These are phyloP conservation scores for Penicillium arizonense DNA, from an alignment of 495 filamentous ascomycete genomes.

Conservation along the genomic window DNA sequence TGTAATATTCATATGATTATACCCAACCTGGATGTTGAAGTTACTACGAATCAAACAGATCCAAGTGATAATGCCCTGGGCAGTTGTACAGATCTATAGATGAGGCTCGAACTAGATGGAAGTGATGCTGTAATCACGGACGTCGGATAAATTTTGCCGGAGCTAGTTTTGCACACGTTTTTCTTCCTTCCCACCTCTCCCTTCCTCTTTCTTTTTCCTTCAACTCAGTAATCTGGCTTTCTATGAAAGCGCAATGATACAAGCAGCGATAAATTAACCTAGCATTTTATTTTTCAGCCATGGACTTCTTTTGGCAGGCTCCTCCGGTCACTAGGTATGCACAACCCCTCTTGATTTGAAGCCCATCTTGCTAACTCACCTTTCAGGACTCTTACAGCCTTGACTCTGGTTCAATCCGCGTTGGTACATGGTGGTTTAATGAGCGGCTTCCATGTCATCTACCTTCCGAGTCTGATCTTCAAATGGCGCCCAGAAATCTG, in stretches of 20 bases:
- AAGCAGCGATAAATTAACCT: slow-evolving; percentile 12
- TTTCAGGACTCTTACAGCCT: slow-evolving; percentile 67
- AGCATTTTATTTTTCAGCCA: slow-evolving; percentile 11
- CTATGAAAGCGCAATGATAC: slow-evolving; percentile 13
- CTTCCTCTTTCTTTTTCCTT: slow-evolving; percentile 9
- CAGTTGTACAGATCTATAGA: too few species aligned
- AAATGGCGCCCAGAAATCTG: slow-evolving; percentile 67
- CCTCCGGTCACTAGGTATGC: slow-evolving; percentile 69
- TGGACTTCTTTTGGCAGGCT: slow-evolving; percentile 69
- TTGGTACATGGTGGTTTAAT: slow-evolving; percentile 61
- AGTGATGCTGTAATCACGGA: slow-evolving; percentile 2
- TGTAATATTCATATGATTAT: not conserved
- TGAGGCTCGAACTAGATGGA: too few species aligned
- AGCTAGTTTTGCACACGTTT: slow-evolving; percentile 25
- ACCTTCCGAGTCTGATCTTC: slow-evolving; percentile 54
- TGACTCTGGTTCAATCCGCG: slow-evolving; percentile 62
- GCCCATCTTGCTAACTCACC: slow-evolving; percentile 17
- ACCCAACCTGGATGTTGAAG: not conserved
- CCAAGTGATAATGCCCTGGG: too few species aligned
- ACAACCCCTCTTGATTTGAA: slow-evolving; percentile 1
- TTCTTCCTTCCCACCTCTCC: slow-evolving; percentile 16
- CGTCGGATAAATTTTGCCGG: slow-evolving; percentile 19
- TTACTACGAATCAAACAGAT: too few species aligned
- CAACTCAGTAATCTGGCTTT: slow-evolving; percentile 4
- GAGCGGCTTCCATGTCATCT: slow-evolving; percentile 52